Evolutionary conservation across 768 basidiomycete genomes (phyloP), one percentile per base, ranked within the genome.

Genomic region (Mycena alexandri): DNA sequence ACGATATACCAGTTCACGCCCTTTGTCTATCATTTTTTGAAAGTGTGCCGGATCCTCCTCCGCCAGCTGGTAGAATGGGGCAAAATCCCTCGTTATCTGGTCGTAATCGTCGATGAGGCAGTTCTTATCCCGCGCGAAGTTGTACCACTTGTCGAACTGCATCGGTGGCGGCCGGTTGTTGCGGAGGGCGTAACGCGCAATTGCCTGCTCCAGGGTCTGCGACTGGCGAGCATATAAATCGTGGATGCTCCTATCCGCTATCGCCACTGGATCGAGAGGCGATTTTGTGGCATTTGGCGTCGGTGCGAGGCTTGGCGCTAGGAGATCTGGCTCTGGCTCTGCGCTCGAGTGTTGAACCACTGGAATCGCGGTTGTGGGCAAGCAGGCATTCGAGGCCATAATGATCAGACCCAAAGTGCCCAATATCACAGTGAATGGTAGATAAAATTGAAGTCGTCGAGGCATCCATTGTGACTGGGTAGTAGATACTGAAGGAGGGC

Each of bases 91-190:
- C 22, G 36, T 21, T 17, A 63, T 55, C 52, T 53, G 54, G 24
- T 65, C 56, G 52, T 66, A 66, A 2, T 66, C 65, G 33, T 66
- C 65, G 33, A 66, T 60, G 4, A 66, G 50, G 46, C 56, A 65
- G 1, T 41, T 41, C 2, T 38, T 38, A 10, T 33, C 19, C 29
- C 21, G 47, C 34, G 56, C 56, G 29, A 53, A 58, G 5, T 47
- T 2, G 42, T 34, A 66, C 65, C 65, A 66, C 5, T n/a, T 38
- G 17, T 56, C 46, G 36, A 38, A 64, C 14, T 51, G 38, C 7
- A 54, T 46, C 10, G 63, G 63, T 3, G 63, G 54, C 2, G 25
- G 14, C 16, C 65, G 47, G 12, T 36, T 24, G 2, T 51, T 59
- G 22, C 43, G 48, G 3, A 66, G 33, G 4, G 48, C 52, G 34